A percentile compares a stretch with the other conserved stretches of the same genome.
Conservation (phyloP, 2,329 filamentous ascomycete genomes). For the Ceratocystis alfenasii region DNA sequence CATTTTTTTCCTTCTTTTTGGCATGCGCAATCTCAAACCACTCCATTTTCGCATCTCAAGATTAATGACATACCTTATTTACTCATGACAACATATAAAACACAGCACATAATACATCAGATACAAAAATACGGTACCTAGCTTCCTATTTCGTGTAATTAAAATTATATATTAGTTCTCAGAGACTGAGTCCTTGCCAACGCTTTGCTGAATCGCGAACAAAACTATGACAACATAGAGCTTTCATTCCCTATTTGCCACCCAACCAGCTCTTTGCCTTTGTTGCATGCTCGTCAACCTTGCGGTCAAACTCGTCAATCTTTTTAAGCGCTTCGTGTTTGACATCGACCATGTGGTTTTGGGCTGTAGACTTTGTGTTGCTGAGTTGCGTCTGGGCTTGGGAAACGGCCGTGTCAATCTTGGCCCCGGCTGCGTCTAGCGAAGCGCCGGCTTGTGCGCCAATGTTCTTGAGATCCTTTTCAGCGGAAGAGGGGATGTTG, state of each 20-base stretch:
- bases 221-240: background rate
- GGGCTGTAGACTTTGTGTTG: constrained; percentile 48
- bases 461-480: constrained; percentile 47
- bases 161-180: background rate
- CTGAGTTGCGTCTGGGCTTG: constrained; percentile 52
- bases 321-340: constrained; percentile 56
- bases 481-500: constrained; percentile 52
- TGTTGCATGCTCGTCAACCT: constrained; percentile 62
- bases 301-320: constrained; percentile 72
- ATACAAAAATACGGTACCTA: background rate
- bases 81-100: constrained; percentile 6
- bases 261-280: constrained; percentile 93
- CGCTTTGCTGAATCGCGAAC: background rate
- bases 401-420: constrained; percentile 29
- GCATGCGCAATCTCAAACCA: background rate
- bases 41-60: background rate
- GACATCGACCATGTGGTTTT: constrained; percentile 49
- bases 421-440: constrained; percentile 51
- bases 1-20: background rate
- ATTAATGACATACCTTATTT: background rate
- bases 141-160: background rate
- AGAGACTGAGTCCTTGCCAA: background rate
- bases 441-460: constrained; percentile 46
- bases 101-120: background rate
- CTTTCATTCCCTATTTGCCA: constrained; percentile 34